Conservation (phyloP, 139 green algal genomes). For the Micromonas commoda region DNA sequence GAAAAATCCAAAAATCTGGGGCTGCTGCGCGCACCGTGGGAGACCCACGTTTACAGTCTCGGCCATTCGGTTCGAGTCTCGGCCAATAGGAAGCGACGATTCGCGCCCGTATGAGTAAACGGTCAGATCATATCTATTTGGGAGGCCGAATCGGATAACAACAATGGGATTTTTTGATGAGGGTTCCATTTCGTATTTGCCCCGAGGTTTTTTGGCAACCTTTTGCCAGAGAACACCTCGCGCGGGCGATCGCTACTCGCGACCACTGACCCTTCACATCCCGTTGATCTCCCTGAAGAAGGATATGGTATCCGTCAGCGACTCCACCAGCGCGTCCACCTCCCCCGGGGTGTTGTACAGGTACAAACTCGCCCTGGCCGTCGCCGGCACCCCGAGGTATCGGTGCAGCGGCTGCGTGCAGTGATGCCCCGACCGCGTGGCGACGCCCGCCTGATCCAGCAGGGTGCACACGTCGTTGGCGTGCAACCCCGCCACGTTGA, state of each 20-base stretch:
- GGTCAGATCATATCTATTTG: no score
- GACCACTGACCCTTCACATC: not conserved
- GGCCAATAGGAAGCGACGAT: no score
- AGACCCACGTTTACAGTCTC: no score
- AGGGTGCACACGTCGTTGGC: constrained; percentile 89
- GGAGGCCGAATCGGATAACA: no score
- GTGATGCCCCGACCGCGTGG: constrained; percentile 89
- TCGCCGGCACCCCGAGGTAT: constrained; percentile 71
- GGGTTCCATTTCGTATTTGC: no score
- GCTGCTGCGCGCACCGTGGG: no score
- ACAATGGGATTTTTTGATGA: no score
- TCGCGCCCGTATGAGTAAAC: no score
- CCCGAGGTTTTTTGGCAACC: not conserved
- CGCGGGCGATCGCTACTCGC: no score
- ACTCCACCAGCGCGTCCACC: constrained; percentile 80
- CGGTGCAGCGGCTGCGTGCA: constrained; percentile 94
- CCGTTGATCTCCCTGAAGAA: constrained; percentile 65
- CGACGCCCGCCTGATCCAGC: constrained; percentile 79
- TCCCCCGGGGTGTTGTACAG: constrained; percentile 91
- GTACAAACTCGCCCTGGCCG: constrained; percentile 77
- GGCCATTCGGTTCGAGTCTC: no score
- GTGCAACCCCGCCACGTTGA: constrained; percentile 94
- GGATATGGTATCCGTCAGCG: constrained; percentile 68
- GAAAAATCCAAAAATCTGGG: no score
- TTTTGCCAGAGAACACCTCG: no score